A percentile compares a stretch with the other conserved stretches of the same genome.
Evolutionary conservation across 108 stramenopile species (phyloP).

Genomic region (Cylindrotheca fusiformis): DNA sequence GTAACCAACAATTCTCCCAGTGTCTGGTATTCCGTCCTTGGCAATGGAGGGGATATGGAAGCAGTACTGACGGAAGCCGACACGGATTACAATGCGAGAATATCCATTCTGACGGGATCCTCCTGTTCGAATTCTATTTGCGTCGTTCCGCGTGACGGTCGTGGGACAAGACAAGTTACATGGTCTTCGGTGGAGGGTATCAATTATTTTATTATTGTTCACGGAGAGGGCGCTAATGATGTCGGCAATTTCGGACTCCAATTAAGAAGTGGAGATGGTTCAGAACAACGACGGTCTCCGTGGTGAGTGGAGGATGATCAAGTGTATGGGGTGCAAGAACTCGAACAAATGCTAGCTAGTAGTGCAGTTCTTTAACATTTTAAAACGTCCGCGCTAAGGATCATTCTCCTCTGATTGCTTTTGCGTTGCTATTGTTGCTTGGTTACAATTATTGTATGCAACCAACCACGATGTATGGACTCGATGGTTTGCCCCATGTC

Average conservation of each 20-base stretch:
- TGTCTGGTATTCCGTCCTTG: neutral
- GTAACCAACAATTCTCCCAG: slow-evolving; percentile 1
- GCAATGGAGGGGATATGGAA: neutral
- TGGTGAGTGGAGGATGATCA: neutral
- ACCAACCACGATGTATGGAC: slow-evolving; percentile 80
- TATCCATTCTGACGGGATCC: neutral
- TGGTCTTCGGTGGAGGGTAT: neutral
- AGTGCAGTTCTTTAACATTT: neutral
- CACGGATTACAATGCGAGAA: neutral
- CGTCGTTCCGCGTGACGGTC: neutral
- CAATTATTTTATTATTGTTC: neutral
- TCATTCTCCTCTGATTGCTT: neutral
- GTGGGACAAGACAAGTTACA: neutral
- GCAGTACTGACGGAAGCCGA: neutral
- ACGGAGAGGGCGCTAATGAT: neutral
- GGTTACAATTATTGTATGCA: slow-evolving; percentile 73
- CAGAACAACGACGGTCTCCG: neutral
- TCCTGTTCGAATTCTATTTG: neutral
- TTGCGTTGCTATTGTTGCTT: slow-evolving; percentile 7
- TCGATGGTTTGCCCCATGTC: slow-evolving; percentile 35
- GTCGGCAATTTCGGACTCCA: slow-evolving; percentile 3
- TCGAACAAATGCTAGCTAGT: neutral
- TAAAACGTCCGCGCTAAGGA: neutral
- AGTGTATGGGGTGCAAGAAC: neutral
- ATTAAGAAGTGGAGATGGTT: neutral